Evolutionary conservation across 331 rosid species (phyloP).

Genomic region (Malus hybrid): DNA sequence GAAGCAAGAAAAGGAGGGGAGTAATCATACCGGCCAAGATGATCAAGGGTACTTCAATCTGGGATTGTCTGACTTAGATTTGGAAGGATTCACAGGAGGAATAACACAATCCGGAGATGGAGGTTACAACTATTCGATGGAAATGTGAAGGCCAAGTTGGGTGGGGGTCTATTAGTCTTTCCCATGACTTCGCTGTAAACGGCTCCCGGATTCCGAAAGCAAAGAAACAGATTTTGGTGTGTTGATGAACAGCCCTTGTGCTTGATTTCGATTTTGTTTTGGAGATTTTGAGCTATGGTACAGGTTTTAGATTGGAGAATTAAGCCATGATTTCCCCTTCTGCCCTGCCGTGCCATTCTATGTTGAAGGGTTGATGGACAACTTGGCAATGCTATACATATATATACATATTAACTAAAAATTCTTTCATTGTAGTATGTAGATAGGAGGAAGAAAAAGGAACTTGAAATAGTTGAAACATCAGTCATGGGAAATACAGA

Average conservation of each 20-base stretch:
- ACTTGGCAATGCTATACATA: neutral
- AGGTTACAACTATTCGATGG: neutral
- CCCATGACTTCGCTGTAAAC: neutral
- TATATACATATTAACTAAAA: neutral
- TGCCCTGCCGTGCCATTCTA: neutral
- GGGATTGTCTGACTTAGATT: neutral
- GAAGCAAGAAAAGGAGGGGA: constrained; percentile 34
- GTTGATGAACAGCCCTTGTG: neutral
- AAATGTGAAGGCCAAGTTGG: neutral
- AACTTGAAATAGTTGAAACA: too few relatives aligned
- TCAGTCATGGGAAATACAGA: too few relatives aligned
- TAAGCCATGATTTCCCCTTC: neutral
- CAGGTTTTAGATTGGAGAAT: constrained; percentile 37
- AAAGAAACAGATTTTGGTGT: neutral
- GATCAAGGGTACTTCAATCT: constrained; percentile 16
- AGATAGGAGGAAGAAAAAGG: neutral
- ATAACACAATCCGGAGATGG: neutral
- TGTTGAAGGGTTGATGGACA: neutral
- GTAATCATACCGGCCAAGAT: constrained; percentile 12
- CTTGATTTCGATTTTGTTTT: neutral
- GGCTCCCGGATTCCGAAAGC: neutral
- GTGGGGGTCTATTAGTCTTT: neutral
- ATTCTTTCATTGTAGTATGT: neutral
- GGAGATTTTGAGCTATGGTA: too few relatives aligned
- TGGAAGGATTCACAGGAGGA: neutral